These are phyloP conservation scores for Graphilbum ipis-grandicollis DNA, from an alignment of 2,329 filamentous ascomycete species.

Conservation along the genomic window DNA sequence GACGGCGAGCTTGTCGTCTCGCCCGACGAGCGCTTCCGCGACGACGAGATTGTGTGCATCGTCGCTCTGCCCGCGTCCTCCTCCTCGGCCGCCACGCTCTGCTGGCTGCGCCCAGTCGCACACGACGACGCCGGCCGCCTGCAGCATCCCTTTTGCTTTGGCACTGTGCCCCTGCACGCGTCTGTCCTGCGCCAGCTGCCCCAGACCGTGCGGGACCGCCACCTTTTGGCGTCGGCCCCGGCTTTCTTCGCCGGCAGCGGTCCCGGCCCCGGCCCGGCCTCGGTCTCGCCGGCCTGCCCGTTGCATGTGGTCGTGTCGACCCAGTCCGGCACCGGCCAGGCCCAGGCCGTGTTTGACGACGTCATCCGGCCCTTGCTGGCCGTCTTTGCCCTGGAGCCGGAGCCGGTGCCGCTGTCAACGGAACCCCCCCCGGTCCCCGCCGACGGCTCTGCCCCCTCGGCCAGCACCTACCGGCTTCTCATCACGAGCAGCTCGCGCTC, in stretches of 20 bases:
- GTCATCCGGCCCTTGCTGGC: slow-evolving; percentile 39
- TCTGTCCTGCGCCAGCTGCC: slow-evolving; percentile 13
- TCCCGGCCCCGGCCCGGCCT: too few relatives aligned
- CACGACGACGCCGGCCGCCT: too few relatives aligned
- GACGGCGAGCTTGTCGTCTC: slow-evolving; percentile 6
- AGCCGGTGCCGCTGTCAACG: too few relatives aligned
- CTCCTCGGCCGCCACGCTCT: background rate
- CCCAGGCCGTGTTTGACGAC: slow-evolving; percentile 34
- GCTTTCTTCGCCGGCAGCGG: background rate
- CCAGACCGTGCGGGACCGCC: slow-evolving; percentile 17
- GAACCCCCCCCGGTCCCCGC: slow-evolving; percentile 1
- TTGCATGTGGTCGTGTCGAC: slow-evolving; percentile 53
- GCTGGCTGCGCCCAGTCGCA: background rate
- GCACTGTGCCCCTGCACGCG: slow-evolving; percentile 9
- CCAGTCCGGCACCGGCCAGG: slow-evolving; percentile 43
- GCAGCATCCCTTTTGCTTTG: slow-evolving; percentile 1
- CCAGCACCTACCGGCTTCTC: slow-evolving; percentile 30
- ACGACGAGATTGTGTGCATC: slow-evolving; percentile 13
- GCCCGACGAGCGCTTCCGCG: slow-evolving; percentile 3
- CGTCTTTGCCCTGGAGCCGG: slow-evolving; percentile 20
- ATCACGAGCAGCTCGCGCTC: slow-evolving; percentile 46
- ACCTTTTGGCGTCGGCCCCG: slow-evolving; percentile 12
- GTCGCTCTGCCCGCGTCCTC: background rate
- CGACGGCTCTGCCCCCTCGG: background rate
- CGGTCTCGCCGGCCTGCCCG: slow-evolving; percentile 9